These are phyloP conservation scores for Wallacemonas sp. DNA, from an alignment of 208 protist species.

Conservation along the genomic window DNA sequence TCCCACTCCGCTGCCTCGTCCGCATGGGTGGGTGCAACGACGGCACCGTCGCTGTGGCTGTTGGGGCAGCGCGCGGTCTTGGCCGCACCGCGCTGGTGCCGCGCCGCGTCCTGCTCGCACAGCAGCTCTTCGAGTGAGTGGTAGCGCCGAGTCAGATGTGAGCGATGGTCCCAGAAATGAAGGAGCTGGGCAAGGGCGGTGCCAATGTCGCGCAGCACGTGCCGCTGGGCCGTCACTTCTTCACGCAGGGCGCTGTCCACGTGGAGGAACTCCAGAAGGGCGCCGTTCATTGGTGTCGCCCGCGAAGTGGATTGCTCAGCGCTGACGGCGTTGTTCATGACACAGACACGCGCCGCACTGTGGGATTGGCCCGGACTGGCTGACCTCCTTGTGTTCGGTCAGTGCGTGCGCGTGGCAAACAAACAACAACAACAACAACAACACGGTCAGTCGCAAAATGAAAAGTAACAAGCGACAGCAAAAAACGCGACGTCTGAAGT, in stretches of 20 bases:
- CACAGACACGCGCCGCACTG: too few relatives aligned
- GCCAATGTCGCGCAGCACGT: slow-evolving; percentile 20
- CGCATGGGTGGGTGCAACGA: neutral
- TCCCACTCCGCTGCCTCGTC: neutral
- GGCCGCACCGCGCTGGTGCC: neutral
- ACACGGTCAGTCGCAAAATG: too few relatives aligned
- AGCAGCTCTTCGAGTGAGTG: slow-evolving; percentile 52
- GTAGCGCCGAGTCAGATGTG: slow-evolving; percentile 9
- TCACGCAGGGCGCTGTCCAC: slow-evolving; percentile 24
- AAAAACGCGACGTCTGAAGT: too few relatives aligned
- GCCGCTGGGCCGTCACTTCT: slow-evolving; percentile 19
- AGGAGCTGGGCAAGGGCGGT: slow-evolving; percentile 5
- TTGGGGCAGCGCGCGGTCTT: too few relatives aligned
- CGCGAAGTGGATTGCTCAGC: neutral
- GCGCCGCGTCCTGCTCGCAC: slow-evolving; percentile 10
- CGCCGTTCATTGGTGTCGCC: neutral
- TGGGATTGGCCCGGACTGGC: too few relatives aligned
- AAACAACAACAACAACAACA: too few relatives aligned
- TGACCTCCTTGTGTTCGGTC: too few relatives aligned
- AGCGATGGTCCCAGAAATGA: neutral
- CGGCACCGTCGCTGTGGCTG: neutral
- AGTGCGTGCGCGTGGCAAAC: too few relatives aligned
- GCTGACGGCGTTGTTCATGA: neutral
- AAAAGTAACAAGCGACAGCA: too few relatives aligned
- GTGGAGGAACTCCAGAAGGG: slow-evolving; percentile 20